Evolutionary conservation across 1,284 basidiomycete species (phyloP), one percentile per base, ranked within the genome.

Genomic region (Xanthoconium separans): DNA sequence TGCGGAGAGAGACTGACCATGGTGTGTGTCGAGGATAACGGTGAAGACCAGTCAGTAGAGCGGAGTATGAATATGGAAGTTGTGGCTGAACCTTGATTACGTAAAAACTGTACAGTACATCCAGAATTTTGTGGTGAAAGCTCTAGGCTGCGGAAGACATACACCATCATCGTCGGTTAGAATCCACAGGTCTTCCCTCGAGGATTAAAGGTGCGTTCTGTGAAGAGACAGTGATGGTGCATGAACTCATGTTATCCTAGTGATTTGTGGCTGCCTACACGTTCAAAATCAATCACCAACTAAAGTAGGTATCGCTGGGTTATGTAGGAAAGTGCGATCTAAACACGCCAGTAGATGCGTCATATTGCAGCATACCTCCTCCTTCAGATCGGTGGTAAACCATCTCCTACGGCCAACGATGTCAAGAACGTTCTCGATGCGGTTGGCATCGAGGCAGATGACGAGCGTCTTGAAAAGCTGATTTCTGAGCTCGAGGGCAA

Each of bases 321-420:
- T 27, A 4, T 45, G 29, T 13, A 45, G 27, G 45, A 34, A 13
- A 47, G 44, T 20, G 18, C 24, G 34, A 42, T 43, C 45, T 55
- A 20, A 49, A 54, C 18, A 39, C 8, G 47, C 63, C 53, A 65
- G 63, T 41, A 93, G 90, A 96, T 97, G 94, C 93, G 93, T 82
- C 83, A 96, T 78, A 82, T 99, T 78, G 96, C 95, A 80, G 94
- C 93, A 65, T 99, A 98, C 83, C 86, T 99, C 64, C 93, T 99
- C 75, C 93, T 98, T 78, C 89, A 92, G 76, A 84, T 88, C 73
- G 97, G 94, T 66, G 97, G 97, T 61, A 98, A 98, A 75, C 74
- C 84, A 68, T 86, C 83, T 62, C 97, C 97, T 62, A 87, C 89
- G 56, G 92, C 93, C 58, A 83, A 74, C 52, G 96, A 98, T 75